phyloP scores from a whole-genome alignment of 257 asterid genomes.

The Nicotiana tabacum region DNA sequence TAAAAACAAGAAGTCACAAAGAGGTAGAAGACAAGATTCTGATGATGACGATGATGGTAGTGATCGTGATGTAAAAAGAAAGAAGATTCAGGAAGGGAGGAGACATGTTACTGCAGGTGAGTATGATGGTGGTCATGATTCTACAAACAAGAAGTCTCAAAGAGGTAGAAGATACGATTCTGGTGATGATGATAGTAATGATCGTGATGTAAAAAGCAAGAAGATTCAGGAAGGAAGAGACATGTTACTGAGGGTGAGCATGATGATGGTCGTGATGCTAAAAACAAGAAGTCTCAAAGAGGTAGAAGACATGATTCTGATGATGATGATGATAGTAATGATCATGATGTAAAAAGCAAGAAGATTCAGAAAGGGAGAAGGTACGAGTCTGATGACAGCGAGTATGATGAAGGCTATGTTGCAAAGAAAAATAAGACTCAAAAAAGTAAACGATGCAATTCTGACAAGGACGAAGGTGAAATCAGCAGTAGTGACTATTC shows the following conservation, averaged over 20 bases:
- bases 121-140: neutral
- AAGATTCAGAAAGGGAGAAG: neutral
- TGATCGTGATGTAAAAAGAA: neutral
- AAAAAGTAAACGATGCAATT: neutral
- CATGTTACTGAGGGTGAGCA: slow-evolving; percentile 18
- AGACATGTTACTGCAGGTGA: neutral
- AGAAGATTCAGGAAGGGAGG: neutral
- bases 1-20: neutral
- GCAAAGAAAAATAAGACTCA: neutral
- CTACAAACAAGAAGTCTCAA: neutral
- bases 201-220: slow-evolving; percentile 12
- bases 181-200: neutral
- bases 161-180: neutral
- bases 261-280: neutral
- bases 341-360: neutral
- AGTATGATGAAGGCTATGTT: neutral
- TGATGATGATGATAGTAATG: slow-evolving; percentile 13
- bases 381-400: neutral
- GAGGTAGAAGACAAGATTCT: slow-evolving; percentile 17
- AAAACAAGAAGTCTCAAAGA: neutral
- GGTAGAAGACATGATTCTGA: slow-evolving; percentile 11
- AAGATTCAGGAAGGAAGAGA: neutral
- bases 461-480: neutral
- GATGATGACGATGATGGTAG: slow-evolving; percentile 19
- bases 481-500: neutral